Base-by-base conservation (phyloP, 306 rosid species). In the Begonia peltatifolia region DNA sequence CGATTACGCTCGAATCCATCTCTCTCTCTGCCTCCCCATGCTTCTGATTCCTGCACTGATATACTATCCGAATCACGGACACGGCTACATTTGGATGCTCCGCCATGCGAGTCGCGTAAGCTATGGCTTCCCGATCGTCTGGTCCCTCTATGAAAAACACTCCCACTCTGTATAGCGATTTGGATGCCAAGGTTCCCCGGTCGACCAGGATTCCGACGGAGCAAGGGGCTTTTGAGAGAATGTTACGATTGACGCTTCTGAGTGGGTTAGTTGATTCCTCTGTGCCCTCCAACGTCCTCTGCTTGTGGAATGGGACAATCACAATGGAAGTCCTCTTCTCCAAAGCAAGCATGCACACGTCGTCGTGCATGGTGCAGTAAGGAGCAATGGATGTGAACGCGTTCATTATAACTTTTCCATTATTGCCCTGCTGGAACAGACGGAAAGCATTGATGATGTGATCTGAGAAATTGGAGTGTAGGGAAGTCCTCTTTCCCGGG, bases 101-200 rank as follows among this genome's bases (percentile, higher is more conserved):
- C 1, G 56, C 65, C 65, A 61, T 61, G 25, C 58, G 57, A 2
- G 51, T 42, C 2, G 58, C 57, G 30, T 52, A 61, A 1, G 65
- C 65, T 0, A 61, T 25, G 0, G 94, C 83, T 57, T 80, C 94
- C 0, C 94, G 79, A 12, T 84, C 88, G n/a, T 80, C 88, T 0
- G 76, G 11, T 0, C 94, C 94, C 20, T 64, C 81, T 0, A 84
- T 38, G 11, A 80, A 84, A 2, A 80, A 1, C 11, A 73, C 22
- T 1, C 75, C 81, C 36, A 80, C 57, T 3, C 50, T 73, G 35
- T 73, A 71, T 7, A 30, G 60, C 2, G n/a, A 2, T 10, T 15
- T 47, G 12, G 18, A 5, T 0, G 42, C 43, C 57, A 73, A 59
- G 1, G 17, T 12, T 0, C 66, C 71, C 0, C 76, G 71, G 30